Evolutionary conservation across 495 filamentous ascomycete genomes (phyloP), one percentile per base, ranked within the genome.

Genomic region (Aspergillus sparsus): DNA sequence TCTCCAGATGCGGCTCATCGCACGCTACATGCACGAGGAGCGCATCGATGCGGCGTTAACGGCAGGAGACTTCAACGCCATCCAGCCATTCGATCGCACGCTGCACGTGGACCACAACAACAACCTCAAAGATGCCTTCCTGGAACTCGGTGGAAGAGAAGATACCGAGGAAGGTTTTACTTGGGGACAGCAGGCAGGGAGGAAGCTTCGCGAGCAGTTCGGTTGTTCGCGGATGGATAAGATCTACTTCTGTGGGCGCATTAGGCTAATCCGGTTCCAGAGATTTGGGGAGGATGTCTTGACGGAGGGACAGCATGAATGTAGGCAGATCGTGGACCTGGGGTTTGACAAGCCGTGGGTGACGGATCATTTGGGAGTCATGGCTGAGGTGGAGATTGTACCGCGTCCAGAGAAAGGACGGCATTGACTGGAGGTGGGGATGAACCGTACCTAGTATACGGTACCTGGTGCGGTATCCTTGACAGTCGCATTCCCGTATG

Each of bases 141-240:
- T 57, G 3, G 60, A 57, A 21, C 49, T 58, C 11, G 49, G 60
- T 7, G 60, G 54, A 13, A 8, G 49, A 42, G 60, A 62, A 16
- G 41, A 49, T 46, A 53, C 37, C 1, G 39, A 47, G 0, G 60
- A 62, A 21, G 47, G 54, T 6, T 62, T 44, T 51, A 62, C 60
- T 1, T 62, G 60, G 60, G 60, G 60, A 6, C 60, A 62, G 49
- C 60, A 62, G 49, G 60, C 55, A 16, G 10, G 32, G 33, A 45
- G 54, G 10, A 27, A 6, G 27, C 32, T 53, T 3, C 33, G 55
- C 15, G 47, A 42, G 37, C 13, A 18, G 13, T 62, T 58, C 21
- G 54, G 60, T 12, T 58, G 47, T 49, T 57, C 54, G 6, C 36
- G 60, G 32, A 57, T 62, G 60, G 60, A 62, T 12, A 62, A 62